Percentiles rank a stretch among this genome's conserved stretches.
Evolutionary conservation across 441 rosid genomes (phyloP).

Genomic region (Erodium moschatum): DNA sequence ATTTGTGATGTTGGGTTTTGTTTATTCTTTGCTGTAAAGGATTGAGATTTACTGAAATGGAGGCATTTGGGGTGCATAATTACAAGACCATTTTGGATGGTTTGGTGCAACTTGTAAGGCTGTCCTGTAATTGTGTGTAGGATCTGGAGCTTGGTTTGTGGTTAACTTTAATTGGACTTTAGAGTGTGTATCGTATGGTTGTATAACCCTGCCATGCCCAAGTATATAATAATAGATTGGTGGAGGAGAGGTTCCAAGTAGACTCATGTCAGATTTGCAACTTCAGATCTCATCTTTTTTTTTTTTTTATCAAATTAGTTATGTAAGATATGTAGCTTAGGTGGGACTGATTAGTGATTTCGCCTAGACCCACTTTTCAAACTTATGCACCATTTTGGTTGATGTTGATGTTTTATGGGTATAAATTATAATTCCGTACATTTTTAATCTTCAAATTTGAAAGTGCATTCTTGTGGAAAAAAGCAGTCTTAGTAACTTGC

Average conservation of each 20-base stretch:
- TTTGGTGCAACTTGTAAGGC: background rate
- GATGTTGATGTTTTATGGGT: background rate
- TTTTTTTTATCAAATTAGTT: background rate
- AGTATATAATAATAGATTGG: background rate
- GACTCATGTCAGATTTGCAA: background rate
- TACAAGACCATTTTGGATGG: background rate
- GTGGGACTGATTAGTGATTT: background rate
- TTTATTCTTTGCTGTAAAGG: background rate
- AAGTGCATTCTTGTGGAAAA: background rate
- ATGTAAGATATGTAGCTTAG: background rate
- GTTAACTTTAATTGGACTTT: background rate
- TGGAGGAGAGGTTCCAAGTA: background rate
- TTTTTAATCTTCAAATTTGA: background rate
- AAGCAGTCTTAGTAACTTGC: background rate
- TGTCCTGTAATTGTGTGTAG: background rate
- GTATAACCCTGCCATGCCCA: background rate
- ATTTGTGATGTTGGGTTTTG: background rate
- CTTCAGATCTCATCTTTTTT: background rate
- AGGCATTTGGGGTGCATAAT: background rate
- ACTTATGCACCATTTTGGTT: background rate
- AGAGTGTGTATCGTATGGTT: background rate
- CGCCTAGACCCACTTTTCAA: background rate
- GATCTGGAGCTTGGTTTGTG: background rate
- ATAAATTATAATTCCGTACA: background rate
- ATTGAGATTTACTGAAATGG: background rate